Evolutionary conservation across 2,329 filamentous ascomycete species (phyloP), one percentile per base, ranked within the genome.

Genomic region (Ophiocordyceps camponoti-saundersi): DNA sequence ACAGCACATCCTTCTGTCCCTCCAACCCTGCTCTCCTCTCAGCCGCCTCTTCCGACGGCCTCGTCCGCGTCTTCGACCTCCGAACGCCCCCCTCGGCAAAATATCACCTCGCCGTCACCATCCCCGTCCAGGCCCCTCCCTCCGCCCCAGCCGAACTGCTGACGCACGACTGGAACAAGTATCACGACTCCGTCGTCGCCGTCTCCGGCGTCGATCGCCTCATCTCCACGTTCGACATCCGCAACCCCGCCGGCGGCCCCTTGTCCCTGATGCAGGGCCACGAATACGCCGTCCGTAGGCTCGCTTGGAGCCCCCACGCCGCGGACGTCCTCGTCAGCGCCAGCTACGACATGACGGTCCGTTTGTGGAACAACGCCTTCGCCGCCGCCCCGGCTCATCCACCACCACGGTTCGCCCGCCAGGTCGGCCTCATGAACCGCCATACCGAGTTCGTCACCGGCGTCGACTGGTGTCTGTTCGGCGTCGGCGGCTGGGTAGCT

Each of bases 141-240:
- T 26, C 59, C 30, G 69, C 78, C n/a, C 87, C 88, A 0, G 73
- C 79, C 11, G 92, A 98, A 68, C 79, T 86, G 36, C 74, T 98
- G 30, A 95, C 89, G 0, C 92, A 96, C 65, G 92, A 98, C 64
- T 98, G 92, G 92, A 98, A 98, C 68, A 98, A 98, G 65, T 98
- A 98, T 66, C 77, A 84, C 39, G 79, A 88, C 53, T 82, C 80
- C 0, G 71, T 95, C 23, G 69, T 98, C 47, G 92, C 92, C 0
- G 87, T 87, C 0, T 92, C 79, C 1, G 90, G 92, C 47, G 92
- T 96, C 3, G 92, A 98, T 62, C 77, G 85, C 47, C 68, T 82
- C 18, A 81, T 98, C 50, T 80, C 92, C 44, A 92, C 85, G 0
- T 96, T 96, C 57, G 92, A 98, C 62, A 81, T 95, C 43, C 75